Conservation (phyloP, 2,329 filamentous ascomycete species). For the Ophiostoma quercus region DNA sequence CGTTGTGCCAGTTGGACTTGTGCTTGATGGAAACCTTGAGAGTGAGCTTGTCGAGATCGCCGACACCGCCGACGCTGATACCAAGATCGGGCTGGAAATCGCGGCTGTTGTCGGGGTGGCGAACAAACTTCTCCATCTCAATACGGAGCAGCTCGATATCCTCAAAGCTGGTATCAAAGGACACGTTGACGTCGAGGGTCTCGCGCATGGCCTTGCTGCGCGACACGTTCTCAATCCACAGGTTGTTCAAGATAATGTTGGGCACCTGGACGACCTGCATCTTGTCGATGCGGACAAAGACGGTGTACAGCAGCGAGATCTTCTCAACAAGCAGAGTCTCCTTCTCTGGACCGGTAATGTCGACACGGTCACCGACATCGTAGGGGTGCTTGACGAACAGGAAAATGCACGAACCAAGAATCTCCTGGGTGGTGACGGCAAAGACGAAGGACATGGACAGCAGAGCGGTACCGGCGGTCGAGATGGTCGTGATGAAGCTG, state of each 20-base stretch:
- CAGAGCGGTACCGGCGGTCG: conserved; percentile 84
- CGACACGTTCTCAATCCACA: conserved; percentile 94
- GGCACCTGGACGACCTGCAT: conserved; percentile 79
- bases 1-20: conserved; percentile 89
- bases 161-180: conserved; percentile 82
- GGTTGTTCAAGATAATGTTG: conserved; percentile 83
- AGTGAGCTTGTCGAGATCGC: conserved; percentile 80
- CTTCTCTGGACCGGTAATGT: conserved; percentile 56
- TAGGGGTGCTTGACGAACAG: conserved; percentile 98
- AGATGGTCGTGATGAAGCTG: conserved; percentile 76
- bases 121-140: conserved; percentile 83
- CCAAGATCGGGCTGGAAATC: conserved; percentile 85
- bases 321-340: conserved; percentile 79
- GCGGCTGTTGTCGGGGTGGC: conserved; percentile 74
- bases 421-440: conserved; percentile 83
- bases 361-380: conserved; percentile 90
- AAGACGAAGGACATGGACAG: conserved; percentile 97
- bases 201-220: conserved; percentile 91
- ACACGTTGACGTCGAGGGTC: conserved; percentile 70
- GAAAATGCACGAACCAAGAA: conserved; percentile 98
- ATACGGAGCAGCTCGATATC: conserved; percentile 78
- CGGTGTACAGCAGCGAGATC: conserved; percentile 87
- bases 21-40: conserved; percentile 81
- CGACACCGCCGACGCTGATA: conserved; percentile 71
- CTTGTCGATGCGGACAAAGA: conserved; percentile 78